Evolutionary conservation across 768 basidiomycete species (phyloP).

Genomic region (Trametes cinnabarina): DNA sequence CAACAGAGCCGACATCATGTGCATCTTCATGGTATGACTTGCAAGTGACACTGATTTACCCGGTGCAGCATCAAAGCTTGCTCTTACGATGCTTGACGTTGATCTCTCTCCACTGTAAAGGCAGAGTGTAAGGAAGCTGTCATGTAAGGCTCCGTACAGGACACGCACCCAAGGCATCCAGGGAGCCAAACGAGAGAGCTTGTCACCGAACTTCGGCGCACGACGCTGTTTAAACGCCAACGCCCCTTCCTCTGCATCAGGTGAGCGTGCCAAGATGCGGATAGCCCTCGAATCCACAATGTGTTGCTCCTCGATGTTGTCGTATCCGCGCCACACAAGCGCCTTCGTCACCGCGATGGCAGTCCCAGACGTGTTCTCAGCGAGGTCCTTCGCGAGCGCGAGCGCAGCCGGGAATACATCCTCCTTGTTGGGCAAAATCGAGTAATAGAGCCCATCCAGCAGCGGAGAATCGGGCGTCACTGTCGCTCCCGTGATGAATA

Average conservation of each 20-base stretch:
- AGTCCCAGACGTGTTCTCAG: conserved; percentile 49
- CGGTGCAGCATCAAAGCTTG: conserved; percentile 36
- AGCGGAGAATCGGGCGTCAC: conserved; percentile 44
- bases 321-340: conserved; percentile 48
- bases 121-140: neutral
- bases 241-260: conserved; percentile 48
- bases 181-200: conserved; percentile 30
- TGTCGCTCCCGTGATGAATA: conserved; percentile 49
- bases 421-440: conserved; percentile 46
- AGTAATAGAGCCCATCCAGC: conserved; percentile 45
- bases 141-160: neutral
- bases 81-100: conserved; percentile 35
- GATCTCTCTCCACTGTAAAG: conserved; percentile 38
- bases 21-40: no score
- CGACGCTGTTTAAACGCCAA: conserved; percentile 49
- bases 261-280: conserved; percentile 35
- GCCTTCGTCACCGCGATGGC: conserved; percentile 51
- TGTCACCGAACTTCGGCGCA: conserved; percentile 43
- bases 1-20: no score
- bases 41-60: no score
- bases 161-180: conserved; percentile 54
- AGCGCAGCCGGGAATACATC: conserved; percentile 53
- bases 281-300: conserved; percentile 51
- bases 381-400: conserved; percentile 51
- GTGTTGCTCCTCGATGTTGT: conserved; percentile 53